A percentile compares a stretch with the other conserved stretches of the same genome.
These are phyloP conservation scores for Gnaphalium uliginosum DNA, from an alignment of 129 eudicot genomes.

Conservation along the genomic window DNA sequence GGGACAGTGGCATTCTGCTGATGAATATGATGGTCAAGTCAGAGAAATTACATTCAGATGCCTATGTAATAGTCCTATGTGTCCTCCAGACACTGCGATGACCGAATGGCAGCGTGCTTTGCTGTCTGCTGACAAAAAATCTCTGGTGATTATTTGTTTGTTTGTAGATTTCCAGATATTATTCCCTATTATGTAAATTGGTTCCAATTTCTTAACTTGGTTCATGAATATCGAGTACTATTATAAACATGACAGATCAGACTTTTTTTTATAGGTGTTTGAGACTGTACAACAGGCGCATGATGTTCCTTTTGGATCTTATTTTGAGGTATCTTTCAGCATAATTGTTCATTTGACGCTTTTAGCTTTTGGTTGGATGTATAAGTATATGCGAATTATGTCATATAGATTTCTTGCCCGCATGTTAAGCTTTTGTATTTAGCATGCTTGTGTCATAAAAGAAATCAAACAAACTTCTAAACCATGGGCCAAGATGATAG, in stretches of 20 bases:
- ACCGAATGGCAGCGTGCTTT: constrained; percentile 91
- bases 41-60: constrained; percentile 83
- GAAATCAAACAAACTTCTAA: neutral
- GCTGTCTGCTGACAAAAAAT: constrained; percentile 60
- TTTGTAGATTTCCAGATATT: neutral
- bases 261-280: constrained; percentile 55
- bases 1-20: constrained; percentile 94
- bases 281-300: constrained; percentile 97
- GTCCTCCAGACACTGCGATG: constrained; percentile 93
- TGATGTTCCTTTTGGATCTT: constrained; percentile 97
- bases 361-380: constrained; percentile 14
- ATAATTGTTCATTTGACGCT: constrained; percentile 18
- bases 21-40: constrained; percentile 89
- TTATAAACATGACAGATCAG: neutral
- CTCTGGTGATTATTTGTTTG: constrained; percentile 45
- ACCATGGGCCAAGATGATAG: constrained; percentile 1
- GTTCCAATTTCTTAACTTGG: neutral
- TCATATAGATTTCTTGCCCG: constrained; percentile 8
- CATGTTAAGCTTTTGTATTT: neutral
- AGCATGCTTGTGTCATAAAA: constrained; percentile 1
- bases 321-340: constrained; percentile 71
- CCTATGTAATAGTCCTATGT: constrained; percentile 89
- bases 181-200: neutral
- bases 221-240: constrained; percentile 5
- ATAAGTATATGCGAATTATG: constrained; percentile 12